A percentile compares a stretch with the other conserved stretches of the same genome.
These are phyloP conservation scores for Chaetomium olivaceum DNA, from an alignment of 2,329 filamentous ascomycete species.

Conservation along the genomic window DNA sequence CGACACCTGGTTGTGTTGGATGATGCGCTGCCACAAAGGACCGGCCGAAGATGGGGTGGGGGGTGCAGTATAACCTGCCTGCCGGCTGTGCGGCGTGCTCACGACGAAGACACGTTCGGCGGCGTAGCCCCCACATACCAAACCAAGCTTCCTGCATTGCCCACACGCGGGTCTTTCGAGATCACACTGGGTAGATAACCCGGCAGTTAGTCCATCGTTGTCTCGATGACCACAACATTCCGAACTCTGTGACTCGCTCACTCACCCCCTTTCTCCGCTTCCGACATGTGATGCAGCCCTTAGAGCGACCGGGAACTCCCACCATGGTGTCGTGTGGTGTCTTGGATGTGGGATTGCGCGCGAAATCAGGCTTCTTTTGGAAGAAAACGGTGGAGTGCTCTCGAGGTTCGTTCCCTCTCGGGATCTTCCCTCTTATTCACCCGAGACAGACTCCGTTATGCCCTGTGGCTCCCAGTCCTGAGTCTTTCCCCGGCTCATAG, in stretches of 20 bases:
- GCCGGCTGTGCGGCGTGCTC: constrained; percentile 19
- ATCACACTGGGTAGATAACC: constrained; percentile 9
- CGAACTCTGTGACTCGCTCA: not conserved
- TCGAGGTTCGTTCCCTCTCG: not conserved
- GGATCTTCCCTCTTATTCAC: not conserved
- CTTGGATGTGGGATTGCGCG: not conserved
- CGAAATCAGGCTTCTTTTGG: constrained; percentile 3
- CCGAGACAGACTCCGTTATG: not conserved
- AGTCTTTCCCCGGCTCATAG: not conserved
- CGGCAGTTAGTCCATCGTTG: not conserved
- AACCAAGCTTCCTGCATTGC: constrained; percentile 16
- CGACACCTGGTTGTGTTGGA: not conserved
- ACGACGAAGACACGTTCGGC: constrained; percentile 19
- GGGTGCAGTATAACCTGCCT: constrained; percentile 10
- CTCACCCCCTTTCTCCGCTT: constrained; percentile 13
- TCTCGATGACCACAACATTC: not conserved
- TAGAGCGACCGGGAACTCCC: constrained; percentile 23
- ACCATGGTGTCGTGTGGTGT: constrained; percentile 10
- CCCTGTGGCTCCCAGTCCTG: not conserved
- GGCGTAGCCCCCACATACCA: constrained; percentile 18
- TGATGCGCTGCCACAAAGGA: not conserved
- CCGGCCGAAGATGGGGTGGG: not conserved
- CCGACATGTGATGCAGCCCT: constrained; percentile 20
- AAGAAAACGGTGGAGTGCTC: not conserved
- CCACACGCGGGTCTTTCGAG: constrained; percentile 15